Conservation (phyloP, 495 filamentous ascomycete genomes). For the Tuber brumale region DNA sequence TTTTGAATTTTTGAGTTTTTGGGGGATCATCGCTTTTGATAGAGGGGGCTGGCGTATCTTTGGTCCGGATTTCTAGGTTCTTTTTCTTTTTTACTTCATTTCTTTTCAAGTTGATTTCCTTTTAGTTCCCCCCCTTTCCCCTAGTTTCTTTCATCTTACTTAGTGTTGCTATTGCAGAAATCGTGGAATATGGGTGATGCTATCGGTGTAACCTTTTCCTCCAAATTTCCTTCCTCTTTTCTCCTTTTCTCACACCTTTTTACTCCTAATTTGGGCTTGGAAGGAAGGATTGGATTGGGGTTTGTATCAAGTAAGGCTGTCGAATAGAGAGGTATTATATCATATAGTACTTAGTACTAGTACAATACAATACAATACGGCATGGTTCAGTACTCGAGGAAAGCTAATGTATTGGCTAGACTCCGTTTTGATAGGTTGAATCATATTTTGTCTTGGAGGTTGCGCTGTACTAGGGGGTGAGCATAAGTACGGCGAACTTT, state of each 20-base stretch:
- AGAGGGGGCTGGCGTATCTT: slow-evolving; percentile 1
- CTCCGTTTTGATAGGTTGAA: background rate
- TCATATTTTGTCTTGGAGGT: background rate
- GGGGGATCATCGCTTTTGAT: background rate
- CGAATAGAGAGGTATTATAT: slow-evolving; percentile 1
- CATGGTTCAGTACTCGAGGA: background rate
- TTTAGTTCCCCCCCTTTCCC: background rate
- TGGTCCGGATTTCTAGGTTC: background rate
- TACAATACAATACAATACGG: background rate
- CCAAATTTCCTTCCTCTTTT: background rate
- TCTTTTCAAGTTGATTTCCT: background rate
- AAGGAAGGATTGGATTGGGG: background rate
- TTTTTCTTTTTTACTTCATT: background rate
- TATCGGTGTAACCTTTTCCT: background rate
- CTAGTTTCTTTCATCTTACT: background rate
- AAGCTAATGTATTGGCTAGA: background rate
- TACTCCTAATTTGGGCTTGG: background rate
- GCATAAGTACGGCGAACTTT: no score
- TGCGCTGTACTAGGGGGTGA: background rate
- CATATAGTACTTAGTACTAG: no score
- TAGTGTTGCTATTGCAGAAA: background rate
- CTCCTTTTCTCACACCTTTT: background rate
- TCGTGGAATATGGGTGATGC: background rate
- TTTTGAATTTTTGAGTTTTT: background rate
- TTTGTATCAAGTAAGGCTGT: background rate